Evolutionary conservation across 1,139 yeast genomes (phyloP).

Genomic region (Hanseniaspora gamundiae): DNA sequence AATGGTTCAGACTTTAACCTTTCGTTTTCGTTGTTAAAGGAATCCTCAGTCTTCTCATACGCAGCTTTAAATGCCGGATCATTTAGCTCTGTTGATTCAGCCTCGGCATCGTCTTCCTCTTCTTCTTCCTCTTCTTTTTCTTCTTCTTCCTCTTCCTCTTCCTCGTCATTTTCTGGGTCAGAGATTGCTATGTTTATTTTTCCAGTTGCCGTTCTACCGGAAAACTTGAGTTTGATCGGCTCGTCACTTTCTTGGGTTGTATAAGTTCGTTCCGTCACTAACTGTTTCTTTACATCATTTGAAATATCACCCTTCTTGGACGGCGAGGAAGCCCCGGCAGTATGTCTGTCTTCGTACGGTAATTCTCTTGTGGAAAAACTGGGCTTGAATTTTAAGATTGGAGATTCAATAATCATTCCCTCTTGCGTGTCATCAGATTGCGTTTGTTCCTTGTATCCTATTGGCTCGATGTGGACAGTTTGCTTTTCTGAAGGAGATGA

Average conservation of each 20-base stretch:
- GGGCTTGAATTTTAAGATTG: neutral
- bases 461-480: neutral
- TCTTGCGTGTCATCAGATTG: neutral
- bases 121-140: conserved; percentile 1
- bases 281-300: neutral
- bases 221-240: neutral
- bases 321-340: neutral
- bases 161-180: neutral
- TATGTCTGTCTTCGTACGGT: neutral
- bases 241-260: neutral
- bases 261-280: neutral
- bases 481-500: neutral
- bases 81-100: neutral
- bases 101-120: neutral
- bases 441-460: neutral
- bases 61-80: neutral
- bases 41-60: neutral
- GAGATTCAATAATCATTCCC: neutral
- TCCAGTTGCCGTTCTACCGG: neutral
- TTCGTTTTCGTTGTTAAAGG: too few relatives aligned
- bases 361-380: neutral
- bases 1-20: too few relatives aligned
- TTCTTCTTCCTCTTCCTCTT: neutral
- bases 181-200: too few relatives aligned
- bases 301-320: neutral